These are phyloP conservation scores for Lasiodiplodia citricola DNA, from an alignment of 2,329 filamentous ascomycete genomes.

Conservation along the genomic window DNA sequence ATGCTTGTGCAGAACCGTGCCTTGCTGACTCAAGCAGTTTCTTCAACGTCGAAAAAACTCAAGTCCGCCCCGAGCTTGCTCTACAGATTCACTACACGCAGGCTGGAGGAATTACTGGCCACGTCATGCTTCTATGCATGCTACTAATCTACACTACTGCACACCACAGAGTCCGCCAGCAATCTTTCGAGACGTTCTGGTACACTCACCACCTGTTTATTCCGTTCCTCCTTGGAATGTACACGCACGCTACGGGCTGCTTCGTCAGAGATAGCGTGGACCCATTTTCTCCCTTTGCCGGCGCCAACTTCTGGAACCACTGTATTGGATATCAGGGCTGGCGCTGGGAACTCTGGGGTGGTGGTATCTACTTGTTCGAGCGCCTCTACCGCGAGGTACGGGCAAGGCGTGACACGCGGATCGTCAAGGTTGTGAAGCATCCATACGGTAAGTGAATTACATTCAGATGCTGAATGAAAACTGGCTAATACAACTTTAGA, in stretches of 20 bases:
- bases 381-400: slow-evolving; percentile 91
- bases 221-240: slow-evolving; percentile 89
- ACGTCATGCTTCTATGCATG: slow-evolving; percentile 99
- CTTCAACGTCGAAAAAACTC: slow-evolving; percentile 87
- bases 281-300: slow-evolving; percentile 82
- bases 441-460: slow-evolving; percentile 73
- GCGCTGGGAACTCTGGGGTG: slow-evolving; percentile 93
- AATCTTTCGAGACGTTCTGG: slow-evolving; percentile 98
- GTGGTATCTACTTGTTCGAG: slow-evolving; percentile 83
- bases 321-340: slow-evolving; percentile 96
- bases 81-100: slow-evolving; percentile 91
- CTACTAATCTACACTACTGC: slow-evolving; percentile 96
- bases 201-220: slow-evolving; percentile 99
- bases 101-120: slow-evolving; percentile 89
- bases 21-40: slow-evolving; percentile 65
- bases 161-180: slow-evolving; percentile 90
- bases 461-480: slow-evolving; percentile 8
- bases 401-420: slow-evolving; percentile 80
- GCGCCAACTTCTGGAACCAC: slow-evolving; percentile 82
- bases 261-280: slow-evolving; percentile 84
- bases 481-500: slow-evolving; percentile 56
- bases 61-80: slow-evolving; percentile 80
- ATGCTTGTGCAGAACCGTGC: not conserved
- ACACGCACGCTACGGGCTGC: slow-evolving; percentile 94
- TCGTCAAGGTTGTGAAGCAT: slow-evolving; percentile 92